Percentiles rank a stretch among this genome's conserved stretches.
Conservation (phyloP, 148 eudicot species). For the Fagopyrum esculentum region DNA sequence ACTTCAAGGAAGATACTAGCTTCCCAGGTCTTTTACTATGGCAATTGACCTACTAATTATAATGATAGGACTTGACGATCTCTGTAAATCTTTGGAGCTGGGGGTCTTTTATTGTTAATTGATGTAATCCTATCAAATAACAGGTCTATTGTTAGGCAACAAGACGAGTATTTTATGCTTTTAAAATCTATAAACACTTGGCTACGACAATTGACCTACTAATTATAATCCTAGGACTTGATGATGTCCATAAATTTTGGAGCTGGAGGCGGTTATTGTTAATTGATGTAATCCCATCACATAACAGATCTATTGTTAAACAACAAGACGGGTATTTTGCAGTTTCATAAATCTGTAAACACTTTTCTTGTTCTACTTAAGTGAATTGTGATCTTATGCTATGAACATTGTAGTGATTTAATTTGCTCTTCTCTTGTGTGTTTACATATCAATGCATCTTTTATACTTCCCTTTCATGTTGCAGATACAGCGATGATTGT, state of each 20-base stretch:
- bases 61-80: background rate
- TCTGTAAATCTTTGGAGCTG: background rate
- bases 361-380: background rate
- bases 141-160: background rate
- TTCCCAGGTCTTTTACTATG: background rate
- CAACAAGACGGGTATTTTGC: background rate
- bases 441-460: conserved; percentile 11
- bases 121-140: background rate
- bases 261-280: background rate
- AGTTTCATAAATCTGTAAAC: background rate
- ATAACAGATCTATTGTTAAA: background rate
- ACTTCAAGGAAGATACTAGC: background rate
- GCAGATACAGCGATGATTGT: conserved; percentile 65
- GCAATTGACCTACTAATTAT: background rate
- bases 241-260: background rate
- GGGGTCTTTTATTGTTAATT: background rate
- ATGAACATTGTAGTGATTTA: background rate
- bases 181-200: background rate
- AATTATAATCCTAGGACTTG: background rate
- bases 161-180: background rate
- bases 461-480: conserved; percentile 17
- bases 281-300: background rate
- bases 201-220: background rate
- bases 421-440: background rate
- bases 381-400: background rate